These are phyloP conservation scores for Kluyveromyces aestuarii DNA, from an alignment of 805 yeast genomes.

Conservation along the genomic window DNA sequence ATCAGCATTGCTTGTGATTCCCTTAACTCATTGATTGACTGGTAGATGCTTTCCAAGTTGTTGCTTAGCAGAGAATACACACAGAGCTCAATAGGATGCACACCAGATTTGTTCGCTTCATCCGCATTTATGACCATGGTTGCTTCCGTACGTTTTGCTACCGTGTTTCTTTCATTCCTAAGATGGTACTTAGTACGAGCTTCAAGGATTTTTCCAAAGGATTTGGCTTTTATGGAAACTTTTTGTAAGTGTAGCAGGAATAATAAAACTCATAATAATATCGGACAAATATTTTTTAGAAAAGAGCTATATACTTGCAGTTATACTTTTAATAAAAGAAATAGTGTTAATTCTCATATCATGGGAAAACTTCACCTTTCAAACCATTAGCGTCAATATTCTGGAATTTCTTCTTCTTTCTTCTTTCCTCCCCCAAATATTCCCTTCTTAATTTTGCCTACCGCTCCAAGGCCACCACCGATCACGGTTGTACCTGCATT, in stretches of 20 bases:
- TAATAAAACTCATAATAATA: too few species aligned
- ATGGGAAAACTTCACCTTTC: too few species aligned
- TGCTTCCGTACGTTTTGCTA: too few species aligned
- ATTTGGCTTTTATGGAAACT: neutral
- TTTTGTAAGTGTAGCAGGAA: neutral
- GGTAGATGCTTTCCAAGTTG: slow-evolving; percentile 24
- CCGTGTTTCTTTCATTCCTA: too few species aligned
- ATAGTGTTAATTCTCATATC: too few species aligned
- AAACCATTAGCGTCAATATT: neutral
- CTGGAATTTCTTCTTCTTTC: neutral
- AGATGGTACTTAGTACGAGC: neutral
- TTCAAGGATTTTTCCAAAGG: neutral
- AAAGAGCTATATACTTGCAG: too few species aligned
- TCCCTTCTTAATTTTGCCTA: slow-evolving; percentile 33
- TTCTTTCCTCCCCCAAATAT: slow-evolving; percentile 29
- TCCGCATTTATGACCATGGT: slow-evolving; percentile 4
- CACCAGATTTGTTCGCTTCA: slow-evolving; percentile 8
- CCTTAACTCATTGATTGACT: slow-evolving; percentile 23
- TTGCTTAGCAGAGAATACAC: slow-evolving; percentile 23
- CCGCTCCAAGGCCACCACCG: slow-evolving; percentile 38
- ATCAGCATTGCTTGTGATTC: slow-evolving; percentile 26
- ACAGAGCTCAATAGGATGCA: slow-evolving; percentile 26
- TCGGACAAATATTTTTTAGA: too few species aligned
- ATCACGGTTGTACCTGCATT: slow-evolving; percentile 36
- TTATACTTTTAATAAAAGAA: too few species aligned